A percentile compares a stretch with the other conserved stretches of the same genome.
Evolutionary conservation across 2,329 filamentous ascomycete genomes (phyloP).

Genomic region (Diaporthe citri): DNA sequence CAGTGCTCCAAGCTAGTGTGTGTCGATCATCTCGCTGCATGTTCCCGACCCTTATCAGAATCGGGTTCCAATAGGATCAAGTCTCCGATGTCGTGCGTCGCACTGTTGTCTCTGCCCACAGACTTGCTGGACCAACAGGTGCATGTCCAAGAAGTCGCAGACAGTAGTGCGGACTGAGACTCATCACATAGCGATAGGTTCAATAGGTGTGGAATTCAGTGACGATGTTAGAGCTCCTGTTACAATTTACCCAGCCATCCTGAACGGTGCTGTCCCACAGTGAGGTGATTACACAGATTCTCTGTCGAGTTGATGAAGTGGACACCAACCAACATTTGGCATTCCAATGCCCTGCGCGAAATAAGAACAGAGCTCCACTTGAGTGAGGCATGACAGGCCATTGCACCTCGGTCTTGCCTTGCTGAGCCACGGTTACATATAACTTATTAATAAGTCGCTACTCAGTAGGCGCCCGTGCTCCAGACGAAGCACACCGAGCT

Average conservation of each 20-base stretch:
- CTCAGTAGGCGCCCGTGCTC: not conserved
- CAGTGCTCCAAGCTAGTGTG: not conserved
- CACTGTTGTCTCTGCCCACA: not conserved
- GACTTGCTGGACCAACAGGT: not conserved
- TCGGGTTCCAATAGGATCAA: not conserved
- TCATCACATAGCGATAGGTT: not conserved
- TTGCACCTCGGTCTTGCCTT: not conserved
- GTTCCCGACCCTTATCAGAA: not conserved
- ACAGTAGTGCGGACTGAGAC: not conserved
- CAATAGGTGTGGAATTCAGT: too few species aligned
- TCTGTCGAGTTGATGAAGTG: not conserved
- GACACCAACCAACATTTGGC: not conserved
- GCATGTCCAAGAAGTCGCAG: too few species aligned
- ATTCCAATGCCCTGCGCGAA: not conserved
- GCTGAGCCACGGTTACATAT: not conserved
- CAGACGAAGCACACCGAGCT: conserved; percentile 20
- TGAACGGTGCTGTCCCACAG: not conserved
- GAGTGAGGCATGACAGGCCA: not conserved
- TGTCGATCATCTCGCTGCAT: not conserved
- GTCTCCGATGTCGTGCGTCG: not conserved
- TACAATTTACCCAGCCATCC: not conserved
- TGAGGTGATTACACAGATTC: not conserved
- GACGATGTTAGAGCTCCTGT: not conserved
- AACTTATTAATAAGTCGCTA: not conserved
- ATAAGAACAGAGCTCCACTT: not conserved